phyloP scores from a whole-genome alignment of 305 asterid species.

The Rubia peregrina region DNA sequence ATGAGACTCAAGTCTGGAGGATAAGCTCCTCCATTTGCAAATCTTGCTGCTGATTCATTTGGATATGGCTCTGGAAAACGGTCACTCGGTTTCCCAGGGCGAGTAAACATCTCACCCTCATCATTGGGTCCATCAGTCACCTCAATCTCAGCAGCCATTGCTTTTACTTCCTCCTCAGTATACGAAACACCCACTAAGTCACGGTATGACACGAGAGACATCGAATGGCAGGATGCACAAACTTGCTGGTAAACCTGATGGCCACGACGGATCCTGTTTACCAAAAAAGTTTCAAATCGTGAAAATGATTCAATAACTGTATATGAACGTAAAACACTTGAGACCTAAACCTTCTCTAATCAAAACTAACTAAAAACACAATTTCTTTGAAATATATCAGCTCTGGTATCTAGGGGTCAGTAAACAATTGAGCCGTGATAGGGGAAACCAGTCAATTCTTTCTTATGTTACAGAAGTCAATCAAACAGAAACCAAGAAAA shows the following conservation, averaged over 20 bases:
- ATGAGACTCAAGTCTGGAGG: conserved; percentile 90
- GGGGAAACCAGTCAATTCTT: neutral
- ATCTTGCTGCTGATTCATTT: conserved; percentile 81
- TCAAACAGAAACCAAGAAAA: neutral
- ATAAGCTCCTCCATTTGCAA: conserved; percentile 94
- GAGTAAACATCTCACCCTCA: conserved; percentile 87
- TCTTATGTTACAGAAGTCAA: neutral
- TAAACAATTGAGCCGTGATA: neutral
- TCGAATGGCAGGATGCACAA: conserved; percentile 91
- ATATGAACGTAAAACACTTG: neutral
- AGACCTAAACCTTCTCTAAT: neutral
- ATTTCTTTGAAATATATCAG: neutral
- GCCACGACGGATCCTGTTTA: conserved; percentile 82
- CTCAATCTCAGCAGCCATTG: conserved; percentile 91
- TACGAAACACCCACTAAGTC: conserved; percentile 89
- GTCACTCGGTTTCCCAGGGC: conserved; percentile 84
- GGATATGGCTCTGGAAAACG: conserved; percentile 78
- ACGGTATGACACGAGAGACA: conserved; percentile 74
- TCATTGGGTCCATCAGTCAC: conserved; percentile 91
- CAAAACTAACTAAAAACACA: neutral
- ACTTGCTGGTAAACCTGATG: conserved; percentile 86
- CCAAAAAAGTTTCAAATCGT: conserved; percentile 7
- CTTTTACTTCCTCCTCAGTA: conserved; percentile 87
- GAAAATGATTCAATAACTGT: conserved; percentile 17
- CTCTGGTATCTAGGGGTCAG: neutral